Evolutionary conservation across 2,329 filamentous ascomycete genomes (phyloP).

Genomic region (Cercospora sp.): DNA sequence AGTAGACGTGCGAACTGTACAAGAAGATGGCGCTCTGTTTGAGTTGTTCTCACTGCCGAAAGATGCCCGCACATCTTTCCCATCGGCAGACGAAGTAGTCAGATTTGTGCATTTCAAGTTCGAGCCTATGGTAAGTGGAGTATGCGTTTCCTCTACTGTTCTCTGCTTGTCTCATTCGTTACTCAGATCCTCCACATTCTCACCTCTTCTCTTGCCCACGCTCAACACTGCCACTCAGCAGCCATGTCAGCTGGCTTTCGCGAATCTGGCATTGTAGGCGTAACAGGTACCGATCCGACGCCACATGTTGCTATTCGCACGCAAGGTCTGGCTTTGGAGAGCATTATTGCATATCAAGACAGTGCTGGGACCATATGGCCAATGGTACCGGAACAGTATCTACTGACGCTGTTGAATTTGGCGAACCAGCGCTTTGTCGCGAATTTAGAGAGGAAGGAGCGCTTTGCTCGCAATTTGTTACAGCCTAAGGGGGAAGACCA

Average conservation of each 20-base stretch:
- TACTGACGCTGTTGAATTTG: conserved; percentile 65
- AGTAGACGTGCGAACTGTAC: conserved; percentile 41
- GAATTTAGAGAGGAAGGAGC: conserved; percentile 66
- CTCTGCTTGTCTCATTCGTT: not conserved
- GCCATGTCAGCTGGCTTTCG: conserved; percentile 82
- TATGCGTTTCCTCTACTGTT: not conserved
- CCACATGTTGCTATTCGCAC: conserved; percentile 86
- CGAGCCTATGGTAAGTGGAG: conserved; percentile 77
- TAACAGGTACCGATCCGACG: conserved; percentile 38
- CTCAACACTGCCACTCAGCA: conserved; percentile 72
- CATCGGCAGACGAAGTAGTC: conserved; percentile 9
- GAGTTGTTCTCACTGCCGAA: conserved; percentile 25
- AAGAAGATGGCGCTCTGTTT: conserved; percentile 21
- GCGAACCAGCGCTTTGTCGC: conserved; percentile 73
- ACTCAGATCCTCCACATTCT: conserved; percentile 82
- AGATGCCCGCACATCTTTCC: not conserved
- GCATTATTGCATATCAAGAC: conserved; percentile 65
- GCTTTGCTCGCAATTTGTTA: conserved; percentile 60
- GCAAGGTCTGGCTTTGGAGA: conserved; percentile 78
- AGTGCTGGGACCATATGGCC: conserved; percentile 47
- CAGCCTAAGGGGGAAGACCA: conserved; percentile 16
- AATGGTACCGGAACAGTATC: conserved; percentile 66
- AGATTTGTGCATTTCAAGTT: conserved; percentile 80
- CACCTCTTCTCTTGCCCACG: conserved; percentile 70
- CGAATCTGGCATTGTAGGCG: conserved; percentile 70